These are phyloP conservation scores for Boletus coccyginus DNA, from an alignment of 768 basidiomycete species.

Conservation along the genomic window DNA sequence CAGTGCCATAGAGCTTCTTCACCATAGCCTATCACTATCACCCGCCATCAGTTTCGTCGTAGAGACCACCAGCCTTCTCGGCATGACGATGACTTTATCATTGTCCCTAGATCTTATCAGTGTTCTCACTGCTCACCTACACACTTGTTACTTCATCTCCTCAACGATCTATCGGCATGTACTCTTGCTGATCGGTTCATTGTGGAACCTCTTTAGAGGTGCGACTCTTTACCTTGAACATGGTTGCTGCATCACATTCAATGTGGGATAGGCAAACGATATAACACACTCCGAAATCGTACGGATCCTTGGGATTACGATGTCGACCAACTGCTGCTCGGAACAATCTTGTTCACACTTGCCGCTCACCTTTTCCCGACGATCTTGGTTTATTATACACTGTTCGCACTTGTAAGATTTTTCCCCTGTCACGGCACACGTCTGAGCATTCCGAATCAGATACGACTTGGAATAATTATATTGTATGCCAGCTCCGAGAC, in stretches of 20 bases:
- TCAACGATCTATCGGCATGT: slow-evolving; percentile 60
- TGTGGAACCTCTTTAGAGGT: slow-evolving; percentile 95
- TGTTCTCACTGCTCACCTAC: slow-evolving; percentile 69
- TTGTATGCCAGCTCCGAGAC: slow-evolving; percentile 64
- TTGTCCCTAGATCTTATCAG: slow-evolving; percentile 63
- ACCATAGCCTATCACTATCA: slow-evolving; percentile 17
- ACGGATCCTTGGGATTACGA: slow-evolving; percentile 90
- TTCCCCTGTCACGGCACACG: neutral
- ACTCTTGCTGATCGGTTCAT: slow-evolving; percentile 53
- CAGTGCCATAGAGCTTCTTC: slow-evolving; percentile 17
- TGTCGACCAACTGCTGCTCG: slow-evolving; percentile 91
- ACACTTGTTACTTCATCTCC: slow-evolving; percentile 64
- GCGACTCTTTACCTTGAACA: slow-evolving; percentile 8
- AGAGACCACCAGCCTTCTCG: slow-evolving; percentile 38
- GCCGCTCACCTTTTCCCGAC: slow-evolving; percentile 83
- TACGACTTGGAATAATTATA: slow-evolving; percentile 52
- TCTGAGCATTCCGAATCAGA: slow-evolving; percentile 32
- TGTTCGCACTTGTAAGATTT: slow-evolving; percentile 65
- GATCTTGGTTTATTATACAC: slow-evolving; percentile 76
- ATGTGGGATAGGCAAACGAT: slow-evolving; percentile 67
- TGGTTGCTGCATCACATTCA: neutral
- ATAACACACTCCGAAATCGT: slow-evolving; percentile 83
- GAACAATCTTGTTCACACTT: slow-evolving; percentile 85
- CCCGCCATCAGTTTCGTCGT: slow-evolving; percentile 30
- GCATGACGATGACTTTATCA: slow-evolving; percentile 67